A percentile compares a stretch with the other conserved stretches of the same genome.
Evolutionary conservation across 202 grass and related monocot genomes (phyloP).

Genomic region (Musa balbisiana): DNA sequence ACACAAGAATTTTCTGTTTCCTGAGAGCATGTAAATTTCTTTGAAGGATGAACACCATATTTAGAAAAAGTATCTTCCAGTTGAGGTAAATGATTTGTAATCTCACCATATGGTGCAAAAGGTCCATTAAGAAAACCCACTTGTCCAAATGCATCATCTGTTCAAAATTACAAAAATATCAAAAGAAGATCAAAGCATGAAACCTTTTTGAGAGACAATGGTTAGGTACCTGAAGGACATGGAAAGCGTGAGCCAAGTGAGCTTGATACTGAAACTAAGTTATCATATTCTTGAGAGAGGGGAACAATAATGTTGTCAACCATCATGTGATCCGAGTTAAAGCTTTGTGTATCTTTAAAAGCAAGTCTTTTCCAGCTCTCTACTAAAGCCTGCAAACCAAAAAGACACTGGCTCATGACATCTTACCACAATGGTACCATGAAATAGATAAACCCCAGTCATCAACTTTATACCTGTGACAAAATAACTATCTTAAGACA

Average conservation of each 20-base stretch:
- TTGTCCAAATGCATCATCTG: background rate
- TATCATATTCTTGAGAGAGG: background rate
- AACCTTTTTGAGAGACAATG: background rate
- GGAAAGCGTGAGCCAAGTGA: background rate
- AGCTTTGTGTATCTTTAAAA: background rate
- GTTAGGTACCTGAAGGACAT: background rate
- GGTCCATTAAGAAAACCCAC: background rate
- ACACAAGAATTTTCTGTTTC: no score
- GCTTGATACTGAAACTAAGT: background rate
- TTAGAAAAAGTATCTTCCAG: background rate
- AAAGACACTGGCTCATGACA: background rate
- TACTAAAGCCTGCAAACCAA: background rate
- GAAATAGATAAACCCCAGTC: no score
- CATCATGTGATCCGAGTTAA: background rate
- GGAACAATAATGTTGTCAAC: no score
- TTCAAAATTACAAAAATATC: background rate
- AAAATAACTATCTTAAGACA: no score
- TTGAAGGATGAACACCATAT: no score
- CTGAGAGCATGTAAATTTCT: no score
- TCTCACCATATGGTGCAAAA: no score
- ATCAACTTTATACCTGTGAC: no score
- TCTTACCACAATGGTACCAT: no score
- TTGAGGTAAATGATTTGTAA: background rate
- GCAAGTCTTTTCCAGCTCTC: background rate
- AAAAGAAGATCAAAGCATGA: background rate